Conservation (phyloP, 768 basidiomycete genomes). For the Suillus variegatus region DNA sequence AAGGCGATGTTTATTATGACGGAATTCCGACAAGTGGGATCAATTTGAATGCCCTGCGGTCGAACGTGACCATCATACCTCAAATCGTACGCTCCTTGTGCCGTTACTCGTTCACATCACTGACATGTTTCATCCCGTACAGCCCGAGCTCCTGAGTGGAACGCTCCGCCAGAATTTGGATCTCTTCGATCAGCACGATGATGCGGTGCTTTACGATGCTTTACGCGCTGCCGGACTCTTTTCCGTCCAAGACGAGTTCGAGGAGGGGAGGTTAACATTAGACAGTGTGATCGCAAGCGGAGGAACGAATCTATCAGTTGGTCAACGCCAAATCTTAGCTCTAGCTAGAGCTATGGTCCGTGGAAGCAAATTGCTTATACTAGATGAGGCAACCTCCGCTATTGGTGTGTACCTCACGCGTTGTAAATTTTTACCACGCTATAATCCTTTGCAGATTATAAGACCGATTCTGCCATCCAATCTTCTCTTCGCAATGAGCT, state of each 20-base stretch:
- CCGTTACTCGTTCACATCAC: not conserved
- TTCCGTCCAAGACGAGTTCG: slow-evolving; percentile 38
- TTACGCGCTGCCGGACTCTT: slow-evolving; percentile 50
- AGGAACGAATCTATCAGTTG: slow-evolving; percentile 53
- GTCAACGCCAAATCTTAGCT: slow-evolving; percentile 61
- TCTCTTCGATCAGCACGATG: slow-evolving; percentile 57
- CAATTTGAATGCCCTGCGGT: slow-evolving; percentile 55
- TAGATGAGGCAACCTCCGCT: slow-evolving; percentile 49
- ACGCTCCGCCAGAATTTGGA: slow-evolving; percentile 61
- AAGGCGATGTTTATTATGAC: slow-evolving; percentile 54
- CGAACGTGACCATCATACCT: slow-evolving; percentile 60
- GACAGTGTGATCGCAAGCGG: slow-evolving; percentile 47
- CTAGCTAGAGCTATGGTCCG: slow-evolving; percentile 61
- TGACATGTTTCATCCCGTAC: not conserved
- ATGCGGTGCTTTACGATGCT: slow-evolving; percentile 50
- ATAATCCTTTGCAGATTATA: slow-evolving; percentile 42
- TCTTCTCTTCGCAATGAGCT: slow-evolving; percentile 50
- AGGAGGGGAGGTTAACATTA: slow-evolving; percentile 41
- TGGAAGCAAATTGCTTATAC: slow-evolving; percentile 55
- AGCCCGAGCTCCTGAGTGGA: slow-evolving; percentile 56
- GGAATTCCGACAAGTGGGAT: slow-evolving; percentile 44
- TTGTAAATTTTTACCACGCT: not conserved
- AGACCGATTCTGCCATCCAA: slow-evolving; percentile 60
- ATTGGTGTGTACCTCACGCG: slow-evolving; percentile 1
- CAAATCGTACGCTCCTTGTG: slow-evolving; percentile 42